Evolutionary conservation across 2,329 filamentous ascomycete genomes (phyloP).

Genomic region (Hypomyces perniciosus): DNA sequence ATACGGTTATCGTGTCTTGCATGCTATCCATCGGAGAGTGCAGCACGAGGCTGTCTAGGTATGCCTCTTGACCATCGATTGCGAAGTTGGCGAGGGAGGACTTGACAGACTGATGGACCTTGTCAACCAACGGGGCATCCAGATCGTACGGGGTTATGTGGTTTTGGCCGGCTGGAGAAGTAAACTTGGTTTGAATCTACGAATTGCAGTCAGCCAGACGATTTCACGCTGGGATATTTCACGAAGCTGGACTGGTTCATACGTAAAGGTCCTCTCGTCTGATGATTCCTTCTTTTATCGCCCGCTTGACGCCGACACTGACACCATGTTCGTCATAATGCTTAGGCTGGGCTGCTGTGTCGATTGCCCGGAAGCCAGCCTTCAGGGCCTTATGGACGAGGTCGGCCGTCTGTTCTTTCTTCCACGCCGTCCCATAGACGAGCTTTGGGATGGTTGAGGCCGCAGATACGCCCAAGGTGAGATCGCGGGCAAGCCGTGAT

Average conservation of each 20-base stretch:
- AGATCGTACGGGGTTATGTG: constrained; percentile 56
- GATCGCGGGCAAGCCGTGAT: constrained; percentile 28
- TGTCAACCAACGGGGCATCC: constrained; percentile 50
- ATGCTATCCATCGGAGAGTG: constrained; percentile 48
- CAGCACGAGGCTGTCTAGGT: constrained; percentile 71
- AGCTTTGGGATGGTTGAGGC: constrained; percentile 43
- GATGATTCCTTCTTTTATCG: constrained; percentile 54
- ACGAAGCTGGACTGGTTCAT: constrained; percentile 18
- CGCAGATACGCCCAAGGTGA: constrained; percentile 28
- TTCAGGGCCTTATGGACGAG: constrained; percentile 64
- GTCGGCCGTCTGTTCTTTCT: constrained; percentile 59
- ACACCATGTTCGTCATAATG: constrained; percentile 72
- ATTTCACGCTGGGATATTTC: not conserved
- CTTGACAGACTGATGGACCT: constrained; percentile 61
- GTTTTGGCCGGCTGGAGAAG: constrained; percentile 57
- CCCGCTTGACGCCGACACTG: constrained; percentile 58
- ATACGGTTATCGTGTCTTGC: constrained; percentile 54
- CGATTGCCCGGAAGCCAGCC: constrained; percentile 65
- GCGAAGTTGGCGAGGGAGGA: constrained; percentile 61
- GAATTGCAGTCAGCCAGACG: not conserved
- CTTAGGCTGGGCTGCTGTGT: constrained; percentile 72
- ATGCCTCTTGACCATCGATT: constrained; percentile 32
- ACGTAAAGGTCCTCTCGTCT: constrained; percentile 56
- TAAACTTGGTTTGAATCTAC: constrained; percentile 80
- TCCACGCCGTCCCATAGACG: constrained; percentile 84